A percentile compares a stretch with the other conserved stretches of the same genome.
Evolutionary conservation across 805 yeast species (phyloP).

Genomic region (Wickerhamiella azyma): DNA sequence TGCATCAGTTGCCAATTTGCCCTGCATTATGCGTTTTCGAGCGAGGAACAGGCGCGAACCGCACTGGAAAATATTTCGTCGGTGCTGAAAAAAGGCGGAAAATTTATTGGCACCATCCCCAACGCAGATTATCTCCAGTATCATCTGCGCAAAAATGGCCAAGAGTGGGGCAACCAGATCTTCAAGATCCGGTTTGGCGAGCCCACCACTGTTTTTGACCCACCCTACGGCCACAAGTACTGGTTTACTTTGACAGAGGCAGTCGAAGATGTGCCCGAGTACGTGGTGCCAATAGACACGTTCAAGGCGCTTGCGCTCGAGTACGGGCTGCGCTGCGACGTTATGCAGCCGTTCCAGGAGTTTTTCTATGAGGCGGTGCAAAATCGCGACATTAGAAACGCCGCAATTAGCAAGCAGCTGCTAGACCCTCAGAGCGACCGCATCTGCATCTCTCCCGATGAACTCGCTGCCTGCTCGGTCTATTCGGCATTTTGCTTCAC

Average conservation of each 20-base stretch:
- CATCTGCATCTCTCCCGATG: constrained; percentile 78
- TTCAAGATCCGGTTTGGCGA: constrained; percentile 73
- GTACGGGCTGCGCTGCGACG: constrained; percentile 57
- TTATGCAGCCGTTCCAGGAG: constrained; percentile 65
- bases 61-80: constrained; percentile 62
- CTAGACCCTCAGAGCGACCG: constrained; percentile 57
- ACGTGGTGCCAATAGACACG: constrained; percentile 86
- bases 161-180: constrained; percentile 72
- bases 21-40: constrained; percentile 85
- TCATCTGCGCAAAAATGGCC: constrained; percentile 37
- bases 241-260: constrained; percentile 80
- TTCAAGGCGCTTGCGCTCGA: constrained; percentile 75
- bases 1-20: constrained; percentile 84
- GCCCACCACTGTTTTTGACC: constrained; percentile 12
- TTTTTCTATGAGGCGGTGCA: constrained; percentile 71
- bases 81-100: constrained; percentile 69
- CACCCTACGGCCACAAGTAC: constrained; percentile 69
- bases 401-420: constrained; percentile 31
- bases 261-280: constrained; percentile 91
- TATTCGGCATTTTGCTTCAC: constrained; percentile 73
- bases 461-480: constrained; percentile 76
- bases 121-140: constrained; percentile 57
- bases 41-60: constrained; percentile 63
- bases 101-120: constrained; percentile 88
- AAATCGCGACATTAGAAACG: constrained; percentile 18